Conservation (phyloP, 352 stramenopile species). For the Phytophthora sp. region DNA sequence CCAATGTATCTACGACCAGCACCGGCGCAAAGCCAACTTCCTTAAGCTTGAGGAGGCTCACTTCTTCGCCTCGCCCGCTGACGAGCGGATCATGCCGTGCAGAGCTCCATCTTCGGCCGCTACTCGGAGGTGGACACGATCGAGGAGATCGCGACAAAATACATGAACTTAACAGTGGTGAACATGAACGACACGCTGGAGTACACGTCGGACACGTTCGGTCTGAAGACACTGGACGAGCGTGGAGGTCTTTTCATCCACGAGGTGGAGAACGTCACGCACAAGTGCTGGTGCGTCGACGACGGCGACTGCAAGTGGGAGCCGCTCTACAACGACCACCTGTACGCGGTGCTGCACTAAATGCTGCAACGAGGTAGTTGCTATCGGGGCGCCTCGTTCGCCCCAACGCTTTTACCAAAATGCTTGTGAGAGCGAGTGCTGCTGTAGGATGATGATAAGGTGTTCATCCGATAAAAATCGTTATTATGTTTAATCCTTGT, state of each 20-base stretch:
- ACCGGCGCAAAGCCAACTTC: slow-evolving; percentile 46
- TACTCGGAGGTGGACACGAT: slow-evolving; percentile 41
- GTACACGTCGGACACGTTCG: slow-evolving; percentile 48
- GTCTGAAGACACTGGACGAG: slow-evolving; percentile 35
- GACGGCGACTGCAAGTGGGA: slow-evolving; percentile 41
- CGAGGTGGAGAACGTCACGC: slow-evolving; percentile 24
- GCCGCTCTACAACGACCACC: slow-evolving; percentile 42
- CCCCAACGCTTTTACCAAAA: too few relatives aligned
- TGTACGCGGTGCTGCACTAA: slow-evolving; percentile 35
- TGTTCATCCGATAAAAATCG: too few relatives aligned
- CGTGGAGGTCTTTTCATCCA: slow-evolving; percentile 37
- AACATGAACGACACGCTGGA: slow-evolving; percentile 36
- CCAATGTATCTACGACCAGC: slow-evolving; percentile 22
- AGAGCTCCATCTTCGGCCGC: slow-evolving; percentile 43
- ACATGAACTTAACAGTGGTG: slow-evolving; percentile 35
- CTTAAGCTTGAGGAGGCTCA: slow-evolving; percentile 35
- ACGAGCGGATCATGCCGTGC: slow-evolving; percentile 45
- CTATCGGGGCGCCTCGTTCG: too few relatives aligned
- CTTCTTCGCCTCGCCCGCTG: slow-evolving; percentile 43
- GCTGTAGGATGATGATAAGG: too few relatives aligned
- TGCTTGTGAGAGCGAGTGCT: too few relatives aligned
- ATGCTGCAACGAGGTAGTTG: too few relatives aligned
- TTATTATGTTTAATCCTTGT: slow-evolving; percentile 28
- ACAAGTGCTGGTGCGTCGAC: slow-evolving; percentile 38
- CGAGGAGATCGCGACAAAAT: slow-evolving; percentile 36